Evolutionary conservation across 2,329 filamentous ascomycete genomes (phyloP).

Genomic region (Didymella exigua): DNA sequence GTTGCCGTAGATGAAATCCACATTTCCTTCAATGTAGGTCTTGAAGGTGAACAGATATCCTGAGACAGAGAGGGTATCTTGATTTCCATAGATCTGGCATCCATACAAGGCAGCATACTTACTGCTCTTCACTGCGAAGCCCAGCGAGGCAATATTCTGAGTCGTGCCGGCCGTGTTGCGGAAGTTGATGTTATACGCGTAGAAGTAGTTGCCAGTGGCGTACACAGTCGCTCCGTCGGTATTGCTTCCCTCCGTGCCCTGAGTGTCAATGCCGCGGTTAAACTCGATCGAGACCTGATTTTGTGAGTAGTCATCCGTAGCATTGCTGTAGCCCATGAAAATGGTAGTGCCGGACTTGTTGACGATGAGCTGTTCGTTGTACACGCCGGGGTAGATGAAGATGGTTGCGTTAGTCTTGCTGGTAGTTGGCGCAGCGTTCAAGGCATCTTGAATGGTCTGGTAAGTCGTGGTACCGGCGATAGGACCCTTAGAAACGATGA

Average conservation of each 20-base stretch:
- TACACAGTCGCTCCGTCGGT: constrained; percentile 51
- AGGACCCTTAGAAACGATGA: constrained; percentile 48
- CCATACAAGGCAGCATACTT: constrained; percentile 49
- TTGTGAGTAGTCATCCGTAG: constrained; percentile 46
- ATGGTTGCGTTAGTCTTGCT: constrained; percentile 48
- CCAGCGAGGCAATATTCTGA: constrained; percentile 48
- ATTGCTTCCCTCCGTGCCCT: constrained; percentile 42
- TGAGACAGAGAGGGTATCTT: constrained; percentile 48
- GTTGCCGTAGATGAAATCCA: constrained; percentile 54
- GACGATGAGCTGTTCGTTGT: constrained; percentile 49
- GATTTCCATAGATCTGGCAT: constrained; percentile 48
- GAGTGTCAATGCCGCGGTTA: constrained; percentile 47
- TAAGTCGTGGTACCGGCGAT: constrained; percentile 46
- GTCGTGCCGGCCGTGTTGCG: constrained; percentile 47
- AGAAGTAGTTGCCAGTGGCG: constrained; percentile 49
- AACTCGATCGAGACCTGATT: constrained; percentile 48
- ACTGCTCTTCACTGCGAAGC: constrained; percentile 51
- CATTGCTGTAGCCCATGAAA: constrained; percentile 48
- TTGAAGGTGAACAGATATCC: constrained; percentile 50
- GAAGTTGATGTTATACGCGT: constrained; percentile 51
- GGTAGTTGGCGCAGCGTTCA: constrained; percentile 44
- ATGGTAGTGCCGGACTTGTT: constrained; percentile 49
- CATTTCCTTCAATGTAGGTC: constrained; percentile 48
- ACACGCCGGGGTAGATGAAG: constrained; percentile 51
- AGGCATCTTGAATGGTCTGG: constrained; percentile 46